Evolutionary conservation across 805 yeast genomes (phyloP).

Genomic region (Candida wancherniae): DNA sequence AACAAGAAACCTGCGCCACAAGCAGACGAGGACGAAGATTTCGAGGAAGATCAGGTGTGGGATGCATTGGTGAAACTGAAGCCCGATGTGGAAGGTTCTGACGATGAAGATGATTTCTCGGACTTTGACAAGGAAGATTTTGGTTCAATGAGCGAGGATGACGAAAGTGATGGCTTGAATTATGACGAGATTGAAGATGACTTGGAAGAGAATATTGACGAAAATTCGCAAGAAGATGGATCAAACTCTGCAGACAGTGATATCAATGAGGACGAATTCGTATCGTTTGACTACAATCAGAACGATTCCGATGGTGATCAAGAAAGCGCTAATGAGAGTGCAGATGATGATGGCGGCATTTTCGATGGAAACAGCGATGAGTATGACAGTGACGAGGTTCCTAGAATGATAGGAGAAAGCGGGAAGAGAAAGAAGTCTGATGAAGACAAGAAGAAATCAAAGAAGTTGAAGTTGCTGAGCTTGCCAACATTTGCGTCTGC

Average conservation of each 20-base stretch:
- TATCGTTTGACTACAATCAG: slow-evolving; percentile 1
- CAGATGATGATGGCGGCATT: slow-evolving; percentile 18
- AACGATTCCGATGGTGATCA: slow-evolving; percentile 3
- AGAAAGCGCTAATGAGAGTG: slow-evolving; percentile 5
- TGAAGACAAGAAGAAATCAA: slow-evolving; percentile 28
- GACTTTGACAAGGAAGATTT: slow-evolving; percentile 45
- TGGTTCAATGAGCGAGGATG: slow-evolving; percentile 28
- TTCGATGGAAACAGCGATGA: slow-evolving; percentile 16
- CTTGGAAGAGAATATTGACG: slow-evolving; percentile 28
- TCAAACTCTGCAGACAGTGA: slow-evolving; percentile 14
- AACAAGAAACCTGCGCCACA: slow-evolving; percentile 19
- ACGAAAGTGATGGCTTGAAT: slow-evolving; percentile 25
- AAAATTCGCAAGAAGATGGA: slow-evolving; percentile 6
- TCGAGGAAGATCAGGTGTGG: slow-evolving; percentile 75
- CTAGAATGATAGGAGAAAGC: slow-evolving; percentile 22
- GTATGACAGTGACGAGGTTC: slow-evolving; percentile 4
- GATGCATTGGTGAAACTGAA: slow-evolving; percentile 68
- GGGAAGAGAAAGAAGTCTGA: slow-evolving; percentile 30
- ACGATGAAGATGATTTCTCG: slow-evolving; percentile 27
- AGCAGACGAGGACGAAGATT: slow-evolving; percentile 29
- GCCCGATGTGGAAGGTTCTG: slow-evolving; percentile 58
- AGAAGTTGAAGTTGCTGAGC: slow-evolving; percentile 55
- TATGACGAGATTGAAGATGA: slow-evolving; percentile 14
- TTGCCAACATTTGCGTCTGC: slow-evolving; percentile 86
- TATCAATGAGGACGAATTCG: not conserved